Base-by-base conservation (phyloP, 179 eudicot species). In the Beta macrorhiza region DNA sequence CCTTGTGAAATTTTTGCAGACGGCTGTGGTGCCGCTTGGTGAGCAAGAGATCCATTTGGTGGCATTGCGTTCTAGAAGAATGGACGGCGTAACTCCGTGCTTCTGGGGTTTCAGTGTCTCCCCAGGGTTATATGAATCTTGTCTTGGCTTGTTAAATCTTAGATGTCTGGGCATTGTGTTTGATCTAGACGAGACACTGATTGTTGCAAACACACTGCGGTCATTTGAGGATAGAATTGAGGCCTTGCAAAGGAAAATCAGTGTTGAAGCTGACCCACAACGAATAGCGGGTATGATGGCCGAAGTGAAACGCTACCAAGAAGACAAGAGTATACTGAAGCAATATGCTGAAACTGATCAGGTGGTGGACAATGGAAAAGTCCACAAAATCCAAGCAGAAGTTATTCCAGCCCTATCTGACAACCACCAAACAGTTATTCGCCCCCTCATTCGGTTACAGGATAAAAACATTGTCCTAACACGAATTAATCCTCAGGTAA, bases 141-240 rank as follows among this genome's bases (percentile, higher is more conserved):
- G 98, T 84, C 95, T 97, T 83, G 89, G 87, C 76, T 86, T 97
- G 98, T 88, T 97, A 81, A 94, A 97, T 82, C 95, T 94, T 71
- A 92, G 99, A 81, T 97, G 99, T 80, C 99, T 97, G 77, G 95
- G 97, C 80, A 97, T 97, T 80, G 99, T 94, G 42, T 97, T 97
- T 88, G 99, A 97, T 87, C 99, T 93, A 16, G 95, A 94, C 76
- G 98, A 94, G 84, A 94, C 98, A 37, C 91, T 94, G 7, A 85
- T 94, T n/a, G 97, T 94, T 64, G 97, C 97, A 29, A 92, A 93
- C 81, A 93, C 98, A 15, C 86, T 89, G 93, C 92, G 97, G 4
- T 96, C 99, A 1, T 96, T 97, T 77, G 99, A 97, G 89, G 99
- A 97, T 84, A 89, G 97, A 83, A 93, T 97, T 79, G 97, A 94